Percentiles rank a stretch among this genome's conserved stretches.
These are phyloP conservation scores for Peniophora sp. DNA, from an alignment of 1,284 basidiomycete species.

Conservation along the genomic window DNA sequence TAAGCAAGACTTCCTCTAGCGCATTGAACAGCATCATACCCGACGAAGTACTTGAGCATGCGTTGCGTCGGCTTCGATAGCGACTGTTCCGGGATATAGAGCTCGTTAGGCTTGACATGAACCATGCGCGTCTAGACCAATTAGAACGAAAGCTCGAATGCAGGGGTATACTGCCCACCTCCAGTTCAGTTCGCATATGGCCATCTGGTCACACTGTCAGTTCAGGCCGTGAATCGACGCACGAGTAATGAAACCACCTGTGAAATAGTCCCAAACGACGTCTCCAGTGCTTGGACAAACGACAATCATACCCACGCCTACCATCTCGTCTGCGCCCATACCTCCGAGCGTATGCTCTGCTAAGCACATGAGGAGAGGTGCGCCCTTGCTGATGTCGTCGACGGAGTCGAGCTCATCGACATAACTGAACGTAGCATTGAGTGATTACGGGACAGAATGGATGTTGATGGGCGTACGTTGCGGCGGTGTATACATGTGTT, in stretches of 20 bases:
- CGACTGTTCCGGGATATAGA: conserved; percentile 57
- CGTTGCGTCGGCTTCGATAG: conserved; percentile 75
- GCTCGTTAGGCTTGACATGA: conserved; percentile 78
- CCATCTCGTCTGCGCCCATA: conserved; percentile 45
- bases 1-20: neutral
- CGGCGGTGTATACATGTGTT: conserved; percentile 79
- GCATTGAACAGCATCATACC: conserved; percentile 27
- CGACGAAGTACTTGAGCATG: conserved; percentile 65
- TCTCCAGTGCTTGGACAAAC: conserved; percentile 87
- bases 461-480: conserved; percentile 58
- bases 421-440: conserved; percentile 36
- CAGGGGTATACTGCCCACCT: conserved; percentile 31
- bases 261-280: conserved; percentile 87
- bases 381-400: conserved; percentile 50
- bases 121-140: conserved; percentile 64
- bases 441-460: neutral
- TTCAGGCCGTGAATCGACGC: neutral
- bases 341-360: conserved; percentile 55
- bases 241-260: conserved; percentile 43
- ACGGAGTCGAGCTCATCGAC: conserved; percentile 67
- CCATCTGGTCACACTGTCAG: conserved; percentile 47
- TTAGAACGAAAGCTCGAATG: neutral
- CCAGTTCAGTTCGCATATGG: conserved; percentile 81
- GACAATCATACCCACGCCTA: conserved; percentile 69
- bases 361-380: conserved; percentile 64